These are phyloP conservation scores for Fusarium albosuccineum DNA, from an alignment of 2,329 filamentous ascomycete genomes.

Conservation along the genomic window DNA sequence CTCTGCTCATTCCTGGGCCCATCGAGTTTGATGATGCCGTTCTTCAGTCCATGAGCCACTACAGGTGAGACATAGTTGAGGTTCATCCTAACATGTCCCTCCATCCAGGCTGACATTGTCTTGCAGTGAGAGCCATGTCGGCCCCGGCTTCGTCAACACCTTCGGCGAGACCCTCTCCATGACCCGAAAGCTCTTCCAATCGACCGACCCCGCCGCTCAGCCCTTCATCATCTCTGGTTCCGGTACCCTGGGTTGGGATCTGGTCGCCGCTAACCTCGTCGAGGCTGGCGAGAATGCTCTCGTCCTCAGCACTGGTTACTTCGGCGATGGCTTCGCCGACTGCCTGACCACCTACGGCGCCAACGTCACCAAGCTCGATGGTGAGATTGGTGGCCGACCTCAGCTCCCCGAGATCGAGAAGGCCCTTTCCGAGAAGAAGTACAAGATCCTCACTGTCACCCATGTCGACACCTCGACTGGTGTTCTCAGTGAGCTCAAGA, in stretches of 20 bases:
- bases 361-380: slow-evolving; percentile 89
- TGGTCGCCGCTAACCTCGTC: slow-evolving; percentile 92
- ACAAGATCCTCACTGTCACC: slow-evolving; percentile 94
- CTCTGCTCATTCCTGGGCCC: slow-evolving; percentile 94
- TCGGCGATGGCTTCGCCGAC: slow-evolving; percentile 93
- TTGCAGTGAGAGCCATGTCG: slow-evolving; percentile 90
- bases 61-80: slow-evolving; percentile 66
- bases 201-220: slow-evolving; percentile 83
- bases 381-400: slow-evolving; percentile 87
- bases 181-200: slow-evolving; percentile 95
- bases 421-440: slow-evolving; percentile 89
- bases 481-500: slow-evolving; percentile 90
- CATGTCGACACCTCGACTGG: slow-evolving; percentile 98
- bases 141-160: slow-evolving; percentile 85
- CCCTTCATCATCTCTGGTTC: slow-evolving; percentile 95
- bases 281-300: slow-evolving; percentile 92
- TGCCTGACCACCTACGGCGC: slow-evolving; percentile 93
- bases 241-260: slow-evolving; percentile 95
- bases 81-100: not conserved
- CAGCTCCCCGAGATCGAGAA: slow-evolving; percentile 89
- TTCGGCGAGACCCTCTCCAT: slow-evolving; percentile 92
- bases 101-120: slow-evolving; percentile 14
- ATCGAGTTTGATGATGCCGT: slow-evolving; percentile 99
- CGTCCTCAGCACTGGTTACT: slow-evolving; percentile 96
- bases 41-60: slow-evolving; percentile 94